phyloP scores from a whole-genome alignment of 768 basidiomycete genomes.

The Gymnopilus dilepis region DNA sequence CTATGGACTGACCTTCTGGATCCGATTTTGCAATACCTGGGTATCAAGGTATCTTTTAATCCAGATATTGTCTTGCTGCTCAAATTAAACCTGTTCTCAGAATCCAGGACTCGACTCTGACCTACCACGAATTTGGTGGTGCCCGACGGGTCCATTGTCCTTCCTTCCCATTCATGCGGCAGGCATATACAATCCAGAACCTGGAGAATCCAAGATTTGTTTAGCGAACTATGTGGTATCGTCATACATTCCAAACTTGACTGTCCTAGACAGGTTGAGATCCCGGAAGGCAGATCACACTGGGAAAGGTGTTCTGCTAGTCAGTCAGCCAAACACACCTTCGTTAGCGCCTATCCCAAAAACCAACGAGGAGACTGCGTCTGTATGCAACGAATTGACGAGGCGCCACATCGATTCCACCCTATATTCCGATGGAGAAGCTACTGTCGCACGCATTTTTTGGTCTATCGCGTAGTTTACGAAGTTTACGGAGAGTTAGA shows the following conservation, averaged over 20 bases:
- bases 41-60: not conserved
- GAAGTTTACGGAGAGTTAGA: too few relatives aligned
- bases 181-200: constrained; percentile 24
- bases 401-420: not conserved
- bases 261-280: not conserved
- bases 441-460: constrained; percentile 11
- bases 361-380: constrained; percentile 10
- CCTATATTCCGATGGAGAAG: constrained; percentile 16
- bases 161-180: constrained; percentile 41
- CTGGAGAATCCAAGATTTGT: not conserved
- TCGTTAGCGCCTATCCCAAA: constrained; percentile 10
- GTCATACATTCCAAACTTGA: constrained; percentile 24
- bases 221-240: constrained; percentile 23
- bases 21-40: constrained; percentile 15
- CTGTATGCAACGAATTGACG: not conserved
- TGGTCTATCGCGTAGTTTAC: too few relatives aligned
- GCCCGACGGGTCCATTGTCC: constrained; percentile 32
- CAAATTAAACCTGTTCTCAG: not conserved
- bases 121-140: constrained; percentile 35
- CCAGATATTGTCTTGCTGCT: not conserved
- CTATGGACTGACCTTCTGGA: constrained; percentile 16
- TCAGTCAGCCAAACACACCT: constrained; percentile 19
- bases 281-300: constrained; percentile 18
- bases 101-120: not conserved
- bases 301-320: constrained; percentile 6